phyloP scores from a whole-genome alignment of 83 land plant species.

The Picea engelmannii region DNA sequence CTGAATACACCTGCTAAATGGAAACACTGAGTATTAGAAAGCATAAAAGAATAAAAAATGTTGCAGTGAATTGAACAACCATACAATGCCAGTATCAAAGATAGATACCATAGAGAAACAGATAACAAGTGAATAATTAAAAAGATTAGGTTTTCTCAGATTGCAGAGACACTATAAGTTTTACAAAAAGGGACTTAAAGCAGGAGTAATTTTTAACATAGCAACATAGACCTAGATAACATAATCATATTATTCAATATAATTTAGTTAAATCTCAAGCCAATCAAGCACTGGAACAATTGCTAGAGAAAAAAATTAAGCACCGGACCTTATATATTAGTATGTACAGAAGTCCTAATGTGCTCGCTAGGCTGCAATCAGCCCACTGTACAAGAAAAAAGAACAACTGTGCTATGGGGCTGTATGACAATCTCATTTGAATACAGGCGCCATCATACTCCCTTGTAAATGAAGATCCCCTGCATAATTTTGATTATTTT shows the following conservation, averaged over 20 bases:
- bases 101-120: background rate
- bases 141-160: background rate
- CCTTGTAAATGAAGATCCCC: conserved; percentile 84
- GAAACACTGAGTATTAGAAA: background rate
- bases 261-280: background rate
- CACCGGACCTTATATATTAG: conserved; percentile 80
- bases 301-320: background rate
- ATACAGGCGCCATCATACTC: conserved; percentile 78
- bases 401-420: conserved; percentile 85
- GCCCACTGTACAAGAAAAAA: conserved; percentile 83
- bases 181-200: background rate
- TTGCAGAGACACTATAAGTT: background rate
- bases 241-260: background rate
- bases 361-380: conserved; percentile 83
- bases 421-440: conserved; percentile 89
- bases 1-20: conserved; percentile 59
- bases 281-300: background rate
- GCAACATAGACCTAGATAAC: background rate
- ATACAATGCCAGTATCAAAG: background rate
- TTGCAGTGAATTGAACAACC: background rate
- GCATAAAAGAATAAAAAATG: background rate
- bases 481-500: conserved; percentile 32
- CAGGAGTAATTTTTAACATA: background rate
- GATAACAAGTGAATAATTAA: background rate
- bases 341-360: conserved; percentile 86